Conservation (phyloP, 2,329 filamentous ascomycete species). For the Paecilomyces sp. region DNA sequence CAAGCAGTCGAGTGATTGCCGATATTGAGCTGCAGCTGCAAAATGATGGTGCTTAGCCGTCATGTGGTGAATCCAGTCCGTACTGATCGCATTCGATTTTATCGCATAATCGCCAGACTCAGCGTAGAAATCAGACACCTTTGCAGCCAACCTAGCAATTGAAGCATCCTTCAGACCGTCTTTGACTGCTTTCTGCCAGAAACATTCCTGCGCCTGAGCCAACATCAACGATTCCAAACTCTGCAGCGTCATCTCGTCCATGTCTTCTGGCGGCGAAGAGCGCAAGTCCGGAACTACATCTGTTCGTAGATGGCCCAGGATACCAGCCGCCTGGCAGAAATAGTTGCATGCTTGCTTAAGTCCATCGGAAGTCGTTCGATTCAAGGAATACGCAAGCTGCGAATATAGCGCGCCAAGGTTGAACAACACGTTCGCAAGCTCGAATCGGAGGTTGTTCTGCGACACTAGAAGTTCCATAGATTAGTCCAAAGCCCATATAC, state of each 20-base stretch:
- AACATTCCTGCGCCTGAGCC: conserved; percentile 93
- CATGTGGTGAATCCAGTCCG: conserved; percentile 96
- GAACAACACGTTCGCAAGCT: conserved; percentile 86
- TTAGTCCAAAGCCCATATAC: neutral
- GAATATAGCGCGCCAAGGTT: conserved; percentile 92
- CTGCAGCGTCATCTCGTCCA: conserved; percentile 83
- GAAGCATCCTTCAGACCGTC: conserved; percentile 87
- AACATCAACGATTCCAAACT: conserved; percentile 77
- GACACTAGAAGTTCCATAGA: conserved; percentile 33
- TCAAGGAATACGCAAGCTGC: conserved; percentile 76
- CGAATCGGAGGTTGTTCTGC: conserved; percentile 65
- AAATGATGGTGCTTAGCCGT: conserved; percentile 97
- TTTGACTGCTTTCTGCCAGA: conserved; percentile 95
- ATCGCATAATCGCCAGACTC: conserved; percentile 77
- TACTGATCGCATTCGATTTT: conserved; percentile 82
- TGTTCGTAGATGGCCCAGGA: conserved; percentile 69
- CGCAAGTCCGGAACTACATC: conserved; percentile 76
- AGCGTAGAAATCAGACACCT: conserved; percentile 86
- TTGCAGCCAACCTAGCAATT: conserved; percentile 83
- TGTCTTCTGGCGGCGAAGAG: conserved; percentile 81
- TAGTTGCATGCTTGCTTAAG: conserved; percentile 85
- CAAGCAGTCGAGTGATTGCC: conserved; percentile 81
- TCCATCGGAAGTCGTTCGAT: conserved; percentile 70
- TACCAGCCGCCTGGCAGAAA: conserved; percentile 80
- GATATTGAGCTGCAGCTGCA: conserved; percentile 87